phyloP scores from a whole-genome alignment of 2,329 filamentous ascomycete species.

The Aspergillus flavus region DNA sequence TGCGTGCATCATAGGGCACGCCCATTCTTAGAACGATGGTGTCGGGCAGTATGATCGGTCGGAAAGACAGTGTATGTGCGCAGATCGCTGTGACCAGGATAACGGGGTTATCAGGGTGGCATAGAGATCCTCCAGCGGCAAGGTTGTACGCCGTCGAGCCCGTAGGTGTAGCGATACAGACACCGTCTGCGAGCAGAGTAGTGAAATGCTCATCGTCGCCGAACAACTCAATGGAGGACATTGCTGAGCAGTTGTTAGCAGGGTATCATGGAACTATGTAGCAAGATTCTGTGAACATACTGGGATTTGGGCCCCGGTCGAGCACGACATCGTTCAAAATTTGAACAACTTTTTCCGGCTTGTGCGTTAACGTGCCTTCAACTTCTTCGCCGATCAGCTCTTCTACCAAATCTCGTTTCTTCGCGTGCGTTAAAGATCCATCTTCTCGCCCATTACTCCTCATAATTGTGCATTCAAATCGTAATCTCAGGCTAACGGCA shows the following conservation, averaged over 20 bases:
- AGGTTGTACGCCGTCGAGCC: constrained; percentile 96
- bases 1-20: constrained; percentile 90
- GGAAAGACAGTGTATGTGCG: constrained; percentile 90
- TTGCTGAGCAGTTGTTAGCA: constrained; percentile 57
- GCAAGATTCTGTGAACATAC: constrained; percentile 53
- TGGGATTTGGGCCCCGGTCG: constrained; percentile 89
- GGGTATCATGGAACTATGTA: not conserved
- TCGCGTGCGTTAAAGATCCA: constrained; percentile 30
- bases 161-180: constrained; percentile 92
- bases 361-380: constrained; percentile 82
- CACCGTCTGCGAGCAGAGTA: constrained; percentile 86
- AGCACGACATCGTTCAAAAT: constrained; percentile 97
- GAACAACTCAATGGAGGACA: constrained; percentile 90
- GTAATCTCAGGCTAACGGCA: constrained; percentile 80
- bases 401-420: constrained; percentile 74
- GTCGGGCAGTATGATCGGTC: constrained; percentile 94
- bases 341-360: constrained; percentile 79
- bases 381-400: constrained; percentile 85
- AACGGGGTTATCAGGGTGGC: constrained; percentile 94
- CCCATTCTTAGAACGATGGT: constrained; percentile 91
- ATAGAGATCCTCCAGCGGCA: constrained; percentile 90
- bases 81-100: constrained; percentile 94
- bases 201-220: constrained; percentile 96
- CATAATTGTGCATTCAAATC: constrained; percentile 95
- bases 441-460: constrained; percentile 51